Evolutionary conservation across 306 rosid species (phyloP).

Genomic region (Sindora glabra): DNA sequence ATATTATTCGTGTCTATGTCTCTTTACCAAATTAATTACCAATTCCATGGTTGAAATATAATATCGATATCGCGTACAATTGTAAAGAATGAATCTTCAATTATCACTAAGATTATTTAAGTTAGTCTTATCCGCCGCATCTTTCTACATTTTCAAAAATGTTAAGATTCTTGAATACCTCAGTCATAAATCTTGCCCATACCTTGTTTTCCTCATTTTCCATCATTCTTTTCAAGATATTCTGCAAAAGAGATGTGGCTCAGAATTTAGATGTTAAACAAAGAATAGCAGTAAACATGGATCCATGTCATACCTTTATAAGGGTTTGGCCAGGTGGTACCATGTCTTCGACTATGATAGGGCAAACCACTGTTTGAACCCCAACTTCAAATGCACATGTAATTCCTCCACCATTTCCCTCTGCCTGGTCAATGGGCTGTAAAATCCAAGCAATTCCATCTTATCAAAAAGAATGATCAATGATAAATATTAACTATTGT

Average conservation of each 20-base stretch:
- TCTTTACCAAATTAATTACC: too few relatives aligned
- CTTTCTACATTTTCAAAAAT: too few relatives aligned
- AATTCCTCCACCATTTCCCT: constrained; percentile 34
- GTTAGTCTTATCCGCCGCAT: too few relatives aligned
- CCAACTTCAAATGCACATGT: constrained; percentile 82
- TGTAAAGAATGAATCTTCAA: too few relatives aligned
- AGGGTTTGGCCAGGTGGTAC: constrained; percentile 76
- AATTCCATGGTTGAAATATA: too few relatives aligned
- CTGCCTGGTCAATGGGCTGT: constrained; percentile 47
- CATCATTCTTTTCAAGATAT: constrained; percentile 72
- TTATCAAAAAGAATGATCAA: neutral
- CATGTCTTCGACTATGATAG: constrained; percentile 79
- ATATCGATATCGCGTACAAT: too few relatives aligned
- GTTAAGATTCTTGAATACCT: constrained; percentile 36
- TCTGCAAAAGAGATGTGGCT: constrained; percentile 49
- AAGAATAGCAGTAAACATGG: neutral
- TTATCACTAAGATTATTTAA: too few relatives aligned
- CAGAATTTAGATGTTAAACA: too few relatives aligned
- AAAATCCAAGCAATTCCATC: constrained; percentile 16
- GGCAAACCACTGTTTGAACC: constrained; percentile 59
- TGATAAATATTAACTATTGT: constrained; percentile 3
- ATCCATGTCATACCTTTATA: constrained; percentile 48
- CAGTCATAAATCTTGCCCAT: constrained; percentile 72
- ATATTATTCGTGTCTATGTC: too few relatives aligned
- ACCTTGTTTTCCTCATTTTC: constrained; percentile 53